phyloP scores from a whole-genome alignment of 2,329 filamentous ascomycete genomes.

The Byssoonygena ceratinophila region DNA sequence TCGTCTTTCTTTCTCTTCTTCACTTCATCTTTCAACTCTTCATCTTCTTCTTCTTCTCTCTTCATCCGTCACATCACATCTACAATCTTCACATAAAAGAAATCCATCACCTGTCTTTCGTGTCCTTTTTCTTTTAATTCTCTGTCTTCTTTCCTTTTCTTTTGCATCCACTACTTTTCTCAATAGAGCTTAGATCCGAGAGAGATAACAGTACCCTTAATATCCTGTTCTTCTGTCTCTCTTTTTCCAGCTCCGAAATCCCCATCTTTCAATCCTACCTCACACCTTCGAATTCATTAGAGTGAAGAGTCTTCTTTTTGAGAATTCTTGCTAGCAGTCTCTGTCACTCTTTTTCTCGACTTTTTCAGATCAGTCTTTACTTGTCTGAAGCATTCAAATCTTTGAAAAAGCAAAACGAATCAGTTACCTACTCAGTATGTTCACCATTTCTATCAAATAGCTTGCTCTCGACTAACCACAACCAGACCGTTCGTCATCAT shows the following conservation, averaged over 20 bases:
- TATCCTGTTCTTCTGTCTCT: slow-evolving; percentile 3
- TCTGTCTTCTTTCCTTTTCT: slow-evolving; percentile 4
- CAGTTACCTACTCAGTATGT: not conserved
- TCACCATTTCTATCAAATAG: not conserved
- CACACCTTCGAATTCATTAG: slow-evolving; percentile 12
- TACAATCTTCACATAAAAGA: not conserved
- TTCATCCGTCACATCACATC: slow-evolving; percentile 3
- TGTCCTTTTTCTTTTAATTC: slow-evolving; percentile 1
- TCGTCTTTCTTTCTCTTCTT: slow-evolving; percentile 1
- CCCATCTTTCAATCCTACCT: not conserved
- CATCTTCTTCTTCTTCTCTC: slow-evolving; percentile 2
- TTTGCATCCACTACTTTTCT: not conserved
- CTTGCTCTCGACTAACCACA: not conserved
- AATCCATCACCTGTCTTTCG: not conserved
- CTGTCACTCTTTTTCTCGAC: slow-evolving; percentile 6
- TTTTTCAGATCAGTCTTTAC: not conserved
- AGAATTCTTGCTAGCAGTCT: not conserved
- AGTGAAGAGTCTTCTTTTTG: slow-evolving; percentile 3
- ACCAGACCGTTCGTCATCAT: slow-evolving; percentile 26
- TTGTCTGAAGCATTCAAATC: not conserved
- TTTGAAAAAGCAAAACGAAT: not conserved
- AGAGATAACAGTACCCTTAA: slow-evolving; percentile 1
- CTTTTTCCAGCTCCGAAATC: slow-evolving; percentile 4
- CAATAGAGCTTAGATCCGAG: slow-evolving; percentile 1
- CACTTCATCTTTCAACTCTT: slow-evolving; percentile 3